Percentiles rank a stretch among this genome's conserved stretches.
These are phyloP conservation scores for Waitea zeae DNA, from an alignment of 1,284 basidiomycete genomes.

Conservation along the genomic window DNA sequence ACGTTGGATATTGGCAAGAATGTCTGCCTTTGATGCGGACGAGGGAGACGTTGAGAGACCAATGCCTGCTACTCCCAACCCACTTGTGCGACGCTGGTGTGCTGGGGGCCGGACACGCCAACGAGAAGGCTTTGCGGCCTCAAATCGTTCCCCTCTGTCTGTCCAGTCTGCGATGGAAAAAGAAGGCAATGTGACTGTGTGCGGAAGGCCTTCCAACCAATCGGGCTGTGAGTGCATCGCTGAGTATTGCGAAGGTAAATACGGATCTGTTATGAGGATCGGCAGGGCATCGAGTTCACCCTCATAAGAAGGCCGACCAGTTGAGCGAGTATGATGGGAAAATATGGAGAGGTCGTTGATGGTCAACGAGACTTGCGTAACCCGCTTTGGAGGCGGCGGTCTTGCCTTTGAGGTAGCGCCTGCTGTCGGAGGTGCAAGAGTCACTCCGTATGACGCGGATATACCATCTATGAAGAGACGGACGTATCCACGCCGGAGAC, in stretches of 20 bases:
- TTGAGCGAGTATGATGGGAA: background rate
- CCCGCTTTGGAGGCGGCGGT: background rate
- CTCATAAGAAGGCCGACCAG: background rate
- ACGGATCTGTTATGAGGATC: constrained; percentile 43
- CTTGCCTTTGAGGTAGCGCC: too few species aligned
- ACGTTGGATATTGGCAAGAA: background rate
- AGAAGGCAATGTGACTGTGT: constrained; percentile 19
- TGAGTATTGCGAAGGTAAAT: constrained; percentile 33
- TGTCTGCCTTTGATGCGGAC: background rate
- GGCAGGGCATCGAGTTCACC: constrained; percentile 26
- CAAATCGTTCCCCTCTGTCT: constrained; percentile 4
- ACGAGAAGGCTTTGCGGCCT: background rate
- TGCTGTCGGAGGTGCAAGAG: too few species aligned
- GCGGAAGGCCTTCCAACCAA: background rate
- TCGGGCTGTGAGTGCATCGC: constrained; percentile 12
- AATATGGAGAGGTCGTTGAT: background rate
- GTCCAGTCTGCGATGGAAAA: constrained; percentile 54
- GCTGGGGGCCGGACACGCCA: background rate
- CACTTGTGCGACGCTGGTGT: background rate
- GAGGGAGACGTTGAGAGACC: background rate
- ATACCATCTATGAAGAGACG: too few species aligned
- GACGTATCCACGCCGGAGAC: too few species aligned
- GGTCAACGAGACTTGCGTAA: too few species aligned
- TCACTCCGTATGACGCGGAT: too few species aligned
- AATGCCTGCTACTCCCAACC: background rate